phyloP scores from a whole-genome alignment of 1,284 basidiomycete species.

The Ceratobasidium sp. region DNA sequence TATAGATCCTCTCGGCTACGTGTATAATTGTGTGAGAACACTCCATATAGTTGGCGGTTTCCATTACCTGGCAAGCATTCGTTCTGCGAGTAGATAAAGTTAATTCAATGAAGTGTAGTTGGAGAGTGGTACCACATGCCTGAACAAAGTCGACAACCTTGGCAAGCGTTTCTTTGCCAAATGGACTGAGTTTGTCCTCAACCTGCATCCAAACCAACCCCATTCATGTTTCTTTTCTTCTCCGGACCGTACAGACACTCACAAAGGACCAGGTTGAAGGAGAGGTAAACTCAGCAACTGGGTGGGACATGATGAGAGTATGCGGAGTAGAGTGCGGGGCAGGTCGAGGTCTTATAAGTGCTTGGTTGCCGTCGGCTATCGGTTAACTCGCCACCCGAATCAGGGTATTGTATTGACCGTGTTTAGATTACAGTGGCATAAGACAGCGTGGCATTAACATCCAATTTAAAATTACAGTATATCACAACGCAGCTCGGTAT shows the following conservation, averaged over 20 bases:
- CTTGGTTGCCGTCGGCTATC: constrained; percentile 1
- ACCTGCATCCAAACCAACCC: constrained; percentile 63
- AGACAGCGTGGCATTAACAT: not conserved
- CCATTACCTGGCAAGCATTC: constrained; percentile 36
- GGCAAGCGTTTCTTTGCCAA: constrained; percentile 83
- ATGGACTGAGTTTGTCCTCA: constrained; percentile 89
- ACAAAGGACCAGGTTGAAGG: constrained; percentile 85
- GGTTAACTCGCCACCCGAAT: constrained; percentile 20
- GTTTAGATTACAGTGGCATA: constrained; percentile 28
- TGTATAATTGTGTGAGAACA: not conserved
- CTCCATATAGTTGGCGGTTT: not conserved
- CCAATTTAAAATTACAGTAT: not conserved
- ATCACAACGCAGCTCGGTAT: constrained; percentile 8
- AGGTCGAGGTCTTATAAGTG: constrained; percentile 25
- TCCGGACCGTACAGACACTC: constrained; percentile 43
- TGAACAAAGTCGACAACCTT: constrained; percentile 88
- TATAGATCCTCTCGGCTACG: constrained; percentile 71
- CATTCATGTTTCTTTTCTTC: not conserved
- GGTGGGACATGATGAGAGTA: constrained; percentile 55
- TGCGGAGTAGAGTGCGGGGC: constrained; percentile 30
- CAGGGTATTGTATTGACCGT: constrained; percentile 6
- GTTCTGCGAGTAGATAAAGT: not conserved
- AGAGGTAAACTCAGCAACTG: constrained; percentile 75
- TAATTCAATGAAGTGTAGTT: not conserved
- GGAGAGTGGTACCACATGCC: constrained; percentile 55